A percentile compares a stretch with the other conserved stretches of the same genome.
These are phyloP conservation scores for Leishmania amazonensis DNA, from an alignment of 208 protist genomes.

Conservation along the genomic window DNA sequence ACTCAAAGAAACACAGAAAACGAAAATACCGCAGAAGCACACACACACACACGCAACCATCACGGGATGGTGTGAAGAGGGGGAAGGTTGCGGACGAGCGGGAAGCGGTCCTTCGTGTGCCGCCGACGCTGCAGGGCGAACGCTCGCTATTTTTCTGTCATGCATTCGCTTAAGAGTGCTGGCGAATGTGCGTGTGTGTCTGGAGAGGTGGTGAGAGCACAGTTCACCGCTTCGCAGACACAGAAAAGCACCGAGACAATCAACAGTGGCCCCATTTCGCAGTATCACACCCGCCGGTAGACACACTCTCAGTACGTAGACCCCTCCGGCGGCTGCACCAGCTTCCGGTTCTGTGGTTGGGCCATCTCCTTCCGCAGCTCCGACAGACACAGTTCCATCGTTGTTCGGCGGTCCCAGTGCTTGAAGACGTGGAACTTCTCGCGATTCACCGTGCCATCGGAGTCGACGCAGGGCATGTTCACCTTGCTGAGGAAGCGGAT, in stretches of 20 bases:
- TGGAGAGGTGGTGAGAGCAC: neutral
- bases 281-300: neutral
- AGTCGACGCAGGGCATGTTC: slow-evolving; percentile 85
- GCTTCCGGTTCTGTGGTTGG: slow-evolving; percentile 77
- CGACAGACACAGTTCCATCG: slow-evolving; percentile 90
- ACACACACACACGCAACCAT: neutral
- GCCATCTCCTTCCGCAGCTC: slow-evolving; percentile 89
- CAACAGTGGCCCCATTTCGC: neutral
- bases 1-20: neutral
- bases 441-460: slow-evolving; percentile 78
- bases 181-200: neutral
- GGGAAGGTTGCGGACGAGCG: neutral
- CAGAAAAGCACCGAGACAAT: neutral
- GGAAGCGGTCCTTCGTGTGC: neutral
- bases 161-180: neutral
- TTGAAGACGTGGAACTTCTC: slow-evolving; percentile 74
- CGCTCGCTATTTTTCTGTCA: neutral
- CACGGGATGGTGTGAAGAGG: neutral
- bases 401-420: slow-evolving; percentile 79
- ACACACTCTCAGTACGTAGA: slow-evolving; percentile 43
- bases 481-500: slow-evolving; percentile 86
- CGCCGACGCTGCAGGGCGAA: neutral
- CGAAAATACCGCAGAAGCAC: neutral
- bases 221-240: neutral
- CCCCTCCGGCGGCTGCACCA: slow-evolving; percentile 85